These are phyloP conservation scores for Calendula officinalis DNA, from an alignment of 129 eudicot genomes.

Conservation along the genomic window DNA sequence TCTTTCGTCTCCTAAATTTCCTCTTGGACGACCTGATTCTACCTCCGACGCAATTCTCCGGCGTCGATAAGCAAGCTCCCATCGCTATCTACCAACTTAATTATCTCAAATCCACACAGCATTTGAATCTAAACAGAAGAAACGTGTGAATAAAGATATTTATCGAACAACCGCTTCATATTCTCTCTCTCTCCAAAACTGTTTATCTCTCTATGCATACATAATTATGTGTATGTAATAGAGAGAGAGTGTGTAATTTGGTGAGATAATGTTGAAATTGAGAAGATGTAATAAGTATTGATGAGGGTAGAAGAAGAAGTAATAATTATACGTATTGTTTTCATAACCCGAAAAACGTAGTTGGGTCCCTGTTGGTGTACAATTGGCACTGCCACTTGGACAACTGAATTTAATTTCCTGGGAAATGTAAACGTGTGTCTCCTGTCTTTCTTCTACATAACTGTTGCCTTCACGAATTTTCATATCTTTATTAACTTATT, in stretches of 20 bases:
- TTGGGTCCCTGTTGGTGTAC: constrained; percentile 29
- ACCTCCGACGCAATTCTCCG: constrained; percentile 62
- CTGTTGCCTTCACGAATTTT: constrained; percentile 17
- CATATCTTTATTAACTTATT: no score
- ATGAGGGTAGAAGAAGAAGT: background rate
- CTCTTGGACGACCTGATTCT: constrained; percentile 28
- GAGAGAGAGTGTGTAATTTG: constrained; percentile 2
- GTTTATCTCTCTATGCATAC: background rate
- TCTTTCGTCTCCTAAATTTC: constrained; percentile 44
- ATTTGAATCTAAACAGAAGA: constrained; percentile 13
- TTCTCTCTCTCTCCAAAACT: background rate
- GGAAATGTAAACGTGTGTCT: constrained; percentile 46
- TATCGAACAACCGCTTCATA: constrained; percentile 29
- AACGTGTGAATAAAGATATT: constrained; percentile 23
- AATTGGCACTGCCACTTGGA: constrained; percentile 36
- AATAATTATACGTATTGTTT: constrained; percentile 26
- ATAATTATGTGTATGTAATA: background rate
- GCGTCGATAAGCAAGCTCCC: constrained; percentile 88
- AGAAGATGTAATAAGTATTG: background rate
- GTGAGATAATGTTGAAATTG: constrained; percentile 16
- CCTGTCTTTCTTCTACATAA: constrained; percentile 11
- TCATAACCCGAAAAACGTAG: constrained; percentile 10
- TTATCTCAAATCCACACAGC: background rate
- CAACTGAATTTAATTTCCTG: constrained; percentile 26
- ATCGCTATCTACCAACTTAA: no score